Percentiles rank a stretch among this genome's conserved stretches.
Conservation (phyloP, 495 filamentous ascomycete species). For the Xylaria scruposa region DNA sequence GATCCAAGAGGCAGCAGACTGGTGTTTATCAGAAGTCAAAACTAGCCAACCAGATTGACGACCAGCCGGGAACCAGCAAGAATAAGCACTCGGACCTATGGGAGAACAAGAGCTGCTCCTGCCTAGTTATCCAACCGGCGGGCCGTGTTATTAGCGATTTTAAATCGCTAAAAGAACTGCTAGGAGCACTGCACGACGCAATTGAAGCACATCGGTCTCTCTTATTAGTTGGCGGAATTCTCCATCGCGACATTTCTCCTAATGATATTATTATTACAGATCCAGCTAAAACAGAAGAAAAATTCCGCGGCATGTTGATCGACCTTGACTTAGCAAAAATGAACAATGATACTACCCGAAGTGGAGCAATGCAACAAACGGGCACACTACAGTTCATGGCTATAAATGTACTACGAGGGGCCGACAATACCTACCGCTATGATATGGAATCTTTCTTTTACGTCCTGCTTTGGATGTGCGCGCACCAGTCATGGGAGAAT, state of each 20-base stretch:
- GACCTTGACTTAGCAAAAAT: conserved; percentile 43
- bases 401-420: conserved; percentile 36
- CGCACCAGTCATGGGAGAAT: conserved; percentile 17
- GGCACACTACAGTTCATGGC: conserved; percentile 39
- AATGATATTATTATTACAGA: conserved; percentile 48
- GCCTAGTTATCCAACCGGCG: conserved; percentile 1
- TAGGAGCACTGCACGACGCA: neutral
- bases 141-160: conserved; percentile 11
- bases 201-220: conserved; percentile 41
- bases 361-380: conserved; percentile 20
- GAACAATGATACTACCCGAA: conserved; percentile 16
- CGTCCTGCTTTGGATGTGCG: conserved; percentile 38
- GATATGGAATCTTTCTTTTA: conserved; percentile 36
- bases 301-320: conserved; percentile 41
- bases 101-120: conserved; percentile 17
- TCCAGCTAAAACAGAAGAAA: conserved; percentile 15
- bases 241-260: conserved; percentile 49
- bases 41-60: neutral
- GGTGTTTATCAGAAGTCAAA: conserved; percentile 2
- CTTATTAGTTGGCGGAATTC: conserved; percentile 42
- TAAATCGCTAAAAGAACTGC: conserved; percentile 1
- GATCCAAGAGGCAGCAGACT: conserved; percentile 10
- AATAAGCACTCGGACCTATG: neutral
- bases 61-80: neutral
- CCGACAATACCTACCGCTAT: conserved; percentile 40